Conservation (phyloP, 495 filamentous ascomycete genomes). For the Poronia punctata region DNA sequence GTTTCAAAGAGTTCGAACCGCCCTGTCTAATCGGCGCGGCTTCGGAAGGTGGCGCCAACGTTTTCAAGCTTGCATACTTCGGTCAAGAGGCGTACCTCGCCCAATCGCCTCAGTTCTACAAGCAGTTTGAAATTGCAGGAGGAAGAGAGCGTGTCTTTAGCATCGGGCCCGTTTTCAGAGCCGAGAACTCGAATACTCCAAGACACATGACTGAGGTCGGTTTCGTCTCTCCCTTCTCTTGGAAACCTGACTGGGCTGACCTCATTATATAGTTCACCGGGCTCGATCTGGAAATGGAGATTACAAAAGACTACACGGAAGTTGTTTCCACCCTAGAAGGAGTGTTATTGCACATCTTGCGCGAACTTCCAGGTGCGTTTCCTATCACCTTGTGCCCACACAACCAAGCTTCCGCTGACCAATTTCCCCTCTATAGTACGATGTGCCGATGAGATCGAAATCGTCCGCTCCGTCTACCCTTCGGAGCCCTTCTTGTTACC, state of each 20-base stretch:
- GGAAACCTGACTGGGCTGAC: not conserved
- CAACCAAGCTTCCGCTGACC: not conserved
- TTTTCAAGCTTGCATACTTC: constrained; percentile 91
- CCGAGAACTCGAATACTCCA: constrained; percentile 94
- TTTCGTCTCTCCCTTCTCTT: not conserved
- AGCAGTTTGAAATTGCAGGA: constrained; percentile 92
- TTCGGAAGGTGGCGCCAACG: constrained; percentile 87
- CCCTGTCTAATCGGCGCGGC: constrained; percentile 85
- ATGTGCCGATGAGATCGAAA: constrained; percentile 58
- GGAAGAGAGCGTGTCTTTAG: constrained; percentile 86
- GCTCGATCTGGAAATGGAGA: constrained; percentile 96
- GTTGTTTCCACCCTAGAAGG: constrained; percentile 73
- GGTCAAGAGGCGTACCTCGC: constrained; percentile 77
- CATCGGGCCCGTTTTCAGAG: constrained; percentile 87
- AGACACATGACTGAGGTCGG: constrained; percentile 81
- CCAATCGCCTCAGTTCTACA: constrained; percentile 84
- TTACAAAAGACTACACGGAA: constrained; percentile 82
- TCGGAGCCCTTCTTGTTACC: constrained; percentile 42
- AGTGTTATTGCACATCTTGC: constrained; percentile 85
- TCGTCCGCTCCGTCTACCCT: constrained; percentile 52
- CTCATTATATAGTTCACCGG: constrained; percentile 66
- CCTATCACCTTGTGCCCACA: constrained; percentile 41
- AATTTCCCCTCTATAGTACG: constrained; percentile 22
- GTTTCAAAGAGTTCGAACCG: constrained; percentile 83
- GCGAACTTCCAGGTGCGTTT: constrained; percentile 48